Evolutionary conservation across 805 yeast species (phyloP).

Genomic region (Wickerhamiella brachini): DNA sequence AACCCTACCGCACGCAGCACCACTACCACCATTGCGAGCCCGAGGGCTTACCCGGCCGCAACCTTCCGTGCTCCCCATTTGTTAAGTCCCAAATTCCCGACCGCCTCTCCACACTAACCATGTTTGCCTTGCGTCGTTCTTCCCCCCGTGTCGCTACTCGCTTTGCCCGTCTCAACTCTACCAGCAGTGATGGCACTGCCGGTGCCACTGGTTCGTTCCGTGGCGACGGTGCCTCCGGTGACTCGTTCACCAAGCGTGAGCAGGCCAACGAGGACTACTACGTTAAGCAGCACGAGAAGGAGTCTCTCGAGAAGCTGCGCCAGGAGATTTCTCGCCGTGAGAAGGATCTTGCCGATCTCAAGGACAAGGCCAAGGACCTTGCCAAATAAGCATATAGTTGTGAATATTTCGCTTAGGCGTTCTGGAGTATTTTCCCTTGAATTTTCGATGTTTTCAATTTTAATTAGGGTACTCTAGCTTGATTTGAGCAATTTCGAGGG

Average conservation of each 20-base stretch:
- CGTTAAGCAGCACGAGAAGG: conserved; percentile 77
- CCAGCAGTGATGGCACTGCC: conserved; percentile 7
- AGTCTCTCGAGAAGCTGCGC: conserved; percentile 52
- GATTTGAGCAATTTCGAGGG: too few species aligned
- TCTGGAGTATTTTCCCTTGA: too few species aligned
- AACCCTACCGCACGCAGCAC: too few species aligned
- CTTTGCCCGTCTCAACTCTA: conserved; percentile 12
- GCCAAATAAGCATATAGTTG: conserved; percentile 1
- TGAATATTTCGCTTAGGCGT: neutral
- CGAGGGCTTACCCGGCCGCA: neutral
- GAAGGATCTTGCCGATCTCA: conserved; percentile 19
- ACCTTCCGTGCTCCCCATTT: neutral
- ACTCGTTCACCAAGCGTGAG: conserved; percentile 76
- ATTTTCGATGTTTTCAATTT: too few species aligned
- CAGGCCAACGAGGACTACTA: conserved; percentile 83
- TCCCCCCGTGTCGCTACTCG: conserved; percentile 6
- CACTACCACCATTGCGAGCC: too few species aligned
- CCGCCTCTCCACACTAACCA: neutral
- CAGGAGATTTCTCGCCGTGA: conserved; percentile 21
- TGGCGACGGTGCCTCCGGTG: conserved; percentile 42
- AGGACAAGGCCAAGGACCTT: conserved; percentile 17
- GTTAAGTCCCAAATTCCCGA: neutral
- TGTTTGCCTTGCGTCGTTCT: conserved; percentile 14
- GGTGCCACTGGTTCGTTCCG: conserved; percentile 44
- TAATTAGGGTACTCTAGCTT: too few species aligned